Conservation (phyloP, 441 rosid species). For the Syzygium syzygioides region DNA sequence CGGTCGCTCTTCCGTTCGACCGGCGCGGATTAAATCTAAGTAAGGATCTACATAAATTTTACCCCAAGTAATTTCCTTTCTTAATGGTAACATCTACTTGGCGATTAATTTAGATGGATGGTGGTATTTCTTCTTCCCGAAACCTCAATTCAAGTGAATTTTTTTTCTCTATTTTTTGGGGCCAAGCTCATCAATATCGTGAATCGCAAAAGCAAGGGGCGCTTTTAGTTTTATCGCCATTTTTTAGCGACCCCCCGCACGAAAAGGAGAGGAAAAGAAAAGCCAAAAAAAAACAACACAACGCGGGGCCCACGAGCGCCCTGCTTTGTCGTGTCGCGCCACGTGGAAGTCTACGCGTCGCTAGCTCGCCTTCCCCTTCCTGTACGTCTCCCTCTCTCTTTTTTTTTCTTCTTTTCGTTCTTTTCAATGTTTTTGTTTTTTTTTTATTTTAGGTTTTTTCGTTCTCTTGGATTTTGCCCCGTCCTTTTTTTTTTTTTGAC, state of each 20-base stretch:
- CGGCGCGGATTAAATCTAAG: neutral
- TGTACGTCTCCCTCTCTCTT: neutral
- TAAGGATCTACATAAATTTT: neutral
- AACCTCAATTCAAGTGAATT: neutral
- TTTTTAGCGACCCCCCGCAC: neutral
- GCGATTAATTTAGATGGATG: neutral
- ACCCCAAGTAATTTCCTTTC: accelerated
- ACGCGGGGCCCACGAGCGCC: neutral
- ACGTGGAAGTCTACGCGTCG: slow-evolving; percentile 8
- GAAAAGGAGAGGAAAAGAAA: no score
- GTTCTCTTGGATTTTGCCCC: neutral
- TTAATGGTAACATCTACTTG: neutral
- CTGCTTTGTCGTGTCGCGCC: neutral
- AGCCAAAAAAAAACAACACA: neutral
- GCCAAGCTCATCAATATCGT: neutral
- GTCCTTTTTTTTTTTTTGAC: no score
- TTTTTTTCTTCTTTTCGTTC: neutral
- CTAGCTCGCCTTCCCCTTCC: neutral
- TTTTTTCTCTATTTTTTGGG: no score
- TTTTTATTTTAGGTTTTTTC: neutral
- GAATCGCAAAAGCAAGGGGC: neutral
- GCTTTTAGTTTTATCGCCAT: neutral
- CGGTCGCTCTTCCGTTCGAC: accelerated
- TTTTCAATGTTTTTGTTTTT: neutral
- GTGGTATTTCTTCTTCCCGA: neutral